Evolutionary conservation across 73 alveolate genomes (phyloP).

Genomic region (Halteria grandinella): DNA sequence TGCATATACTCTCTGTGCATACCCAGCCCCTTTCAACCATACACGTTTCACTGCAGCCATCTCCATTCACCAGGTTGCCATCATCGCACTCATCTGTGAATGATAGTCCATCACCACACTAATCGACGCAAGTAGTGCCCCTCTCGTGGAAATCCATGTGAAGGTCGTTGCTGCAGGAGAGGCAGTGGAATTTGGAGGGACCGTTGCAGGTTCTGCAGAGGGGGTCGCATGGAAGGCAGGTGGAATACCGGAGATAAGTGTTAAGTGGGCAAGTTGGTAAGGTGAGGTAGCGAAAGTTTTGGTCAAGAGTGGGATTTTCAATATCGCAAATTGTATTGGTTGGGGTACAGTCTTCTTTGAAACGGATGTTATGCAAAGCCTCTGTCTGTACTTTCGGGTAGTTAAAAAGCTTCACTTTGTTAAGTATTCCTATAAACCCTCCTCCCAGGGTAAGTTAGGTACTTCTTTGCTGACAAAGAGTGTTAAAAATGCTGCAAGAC

Average conservation of each 20-base stretch:
- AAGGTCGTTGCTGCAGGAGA: constrained; percentile 37
- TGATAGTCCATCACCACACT: constrained; percentile 49
- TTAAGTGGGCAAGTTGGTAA: constrained; percentile 36
- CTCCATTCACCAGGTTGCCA: constrained; percentile 62
- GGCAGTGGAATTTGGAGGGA: constrained; percentile 22
- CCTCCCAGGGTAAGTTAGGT: constrained; percentile 6
- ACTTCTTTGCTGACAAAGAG: not conserved
- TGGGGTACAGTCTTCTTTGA: not conserved
- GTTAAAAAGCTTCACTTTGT: constrained; percentile 44
- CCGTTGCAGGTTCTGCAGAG: constrained; percentile 44
- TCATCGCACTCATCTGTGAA: constrained; percentile 67
- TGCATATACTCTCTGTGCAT: constrained; percentile 58
- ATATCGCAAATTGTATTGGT: constrained; percentile 43
- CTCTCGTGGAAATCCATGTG: constrained; percentile 24
- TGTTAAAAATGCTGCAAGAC: constrained; percentile 5
- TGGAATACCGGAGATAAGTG: constrained; percentile 11
- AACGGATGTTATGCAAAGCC: not conserved
- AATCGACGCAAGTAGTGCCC: constrained; percentile 28
- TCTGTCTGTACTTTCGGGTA: constrained; percentile 30
- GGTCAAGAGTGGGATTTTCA: constrained; percentile 21
- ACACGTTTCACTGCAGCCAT: constrained; percentile 61
- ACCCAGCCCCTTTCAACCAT: constrained; percentile 70
- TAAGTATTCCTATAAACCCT: constrained; percentile 40
- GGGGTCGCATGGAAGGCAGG: constrained; percentile 20
- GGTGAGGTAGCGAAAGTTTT: constrained; percentile 26